These are phyloP conservation scores for Trichophyton equinum DNA, from an alignment of 2,329 filamentous ascomycete genomes.

Conservation along the genomic window DNA sequence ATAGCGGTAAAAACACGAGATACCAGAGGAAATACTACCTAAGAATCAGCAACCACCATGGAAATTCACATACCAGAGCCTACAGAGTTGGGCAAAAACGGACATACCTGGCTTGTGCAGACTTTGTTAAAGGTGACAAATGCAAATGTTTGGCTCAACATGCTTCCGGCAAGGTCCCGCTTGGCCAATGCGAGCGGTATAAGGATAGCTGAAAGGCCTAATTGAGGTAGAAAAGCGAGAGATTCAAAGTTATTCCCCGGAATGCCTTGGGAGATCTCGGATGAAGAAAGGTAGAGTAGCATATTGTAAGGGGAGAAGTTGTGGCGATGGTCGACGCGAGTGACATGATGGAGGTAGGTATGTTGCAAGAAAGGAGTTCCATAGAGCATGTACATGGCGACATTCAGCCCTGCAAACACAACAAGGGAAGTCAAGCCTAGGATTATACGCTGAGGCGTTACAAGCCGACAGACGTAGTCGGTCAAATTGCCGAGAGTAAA, in stretches of 20 bases:
- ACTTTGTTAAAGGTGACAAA: constrained; percentile 99
- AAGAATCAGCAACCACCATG: neutral
- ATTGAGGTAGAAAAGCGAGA: constrained; percentile 77
- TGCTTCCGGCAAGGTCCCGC: constrained; percentile 64
- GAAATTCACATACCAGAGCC: no score
- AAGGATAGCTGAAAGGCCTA: constrained; percentile 63
- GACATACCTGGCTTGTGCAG: constrained; percentile 81
- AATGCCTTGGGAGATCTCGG: constrained; percentile 34
- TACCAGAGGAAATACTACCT: constrained; percentile 95
- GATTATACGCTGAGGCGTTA: constrained; percentile 28
- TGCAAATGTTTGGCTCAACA: constrained; percentile 91
- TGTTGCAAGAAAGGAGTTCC: constrained; percentile 71
- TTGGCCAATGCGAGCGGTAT: constrained; percentile 69
- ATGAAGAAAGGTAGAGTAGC: constrained; percentile 74
- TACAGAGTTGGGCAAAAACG: no score
- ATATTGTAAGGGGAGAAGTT: constrained; percentile 98
- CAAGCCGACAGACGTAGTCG: constrained; percentile 17
- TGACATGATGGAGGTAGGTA: constrained; percentile 86
- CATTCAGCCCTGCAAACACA: constrained; percentile 63
- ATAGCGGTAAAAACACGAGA: constrained; percentile 81
- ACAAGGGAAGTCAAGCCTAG: constrained; percentile 48
- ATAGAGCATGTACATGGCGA: constrained; percentile 67
- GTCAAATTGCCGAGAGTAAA: neutral
- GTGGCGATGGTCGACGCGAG: constrained; percentile 87
- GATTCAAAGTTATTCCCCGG: constrained; percentile 48